phyloP scores from a whole-genome alignment of 2,329 filamentous ascomycete species.

The Botrytis deweyae region DNA sequence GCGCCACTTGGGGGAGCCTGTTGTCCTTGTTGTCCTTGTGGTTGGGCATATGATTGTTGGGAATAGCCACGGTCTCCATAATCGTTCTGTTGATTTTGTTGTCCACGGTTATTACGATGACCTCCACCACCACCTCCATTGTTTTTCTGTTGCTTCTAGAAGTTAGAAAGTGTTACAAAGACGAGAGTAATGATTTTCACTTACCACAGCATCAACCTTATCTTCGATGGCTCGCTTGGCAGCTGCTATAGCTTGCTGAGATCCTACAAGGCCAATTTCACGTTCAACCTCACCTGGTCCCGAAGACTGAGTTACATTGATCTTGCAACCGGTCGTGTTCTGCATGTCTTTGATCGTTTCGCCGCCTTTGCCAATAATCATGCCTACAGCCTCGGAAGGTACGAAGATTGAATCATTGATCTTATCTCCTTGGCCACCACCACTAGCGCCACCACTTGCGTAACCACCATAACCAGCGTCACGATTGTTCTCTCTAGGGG shows the following conservation, averaged over 20 bases:
- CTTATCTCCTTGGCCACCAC: slow-evolving; percentile 57
- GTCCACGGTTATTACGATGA: slow-evolving; percentile 43
- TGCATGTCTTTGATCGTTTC: slow-evolving; percentile 96
- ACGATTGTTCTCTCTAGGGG: slow-evolving; percentile 48
- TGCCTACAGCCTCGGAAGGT: slow-evolving; percentile 86
- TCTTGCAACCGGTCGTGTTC: slow-evolving; percentile 83
- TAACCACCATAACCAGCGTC: slow-evolving; percentile 46
- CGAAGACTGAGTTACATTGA: slow-evolving; percentile 83
- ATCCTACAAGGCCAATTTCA: slow-evolving; percentile 83
- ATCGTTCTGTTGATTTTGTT: slow-evolving; percentile 52
- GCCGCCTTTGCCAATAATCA: slow-evolving; percentile 94
- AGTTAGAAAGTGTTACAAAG: slow-evolving; percentile 25
- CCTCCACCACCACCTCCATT: slow-evolving; percentile 48
- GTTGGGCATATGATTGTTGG: slow-evolving; percentile 47
- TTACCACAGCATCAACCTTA: slow-evolving; percentile 85
- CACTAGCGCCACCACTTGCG: slow-evolving; percentile 43
- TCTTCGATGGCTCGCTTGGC: slow-evolving; percentile 87
- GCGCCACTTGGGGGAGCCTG: slow-evolving; percentile 48
- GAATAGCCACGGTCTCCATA: slow-evolving; percentile 53
- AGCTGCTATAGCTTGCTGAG: slow-evolving; percentile 70
- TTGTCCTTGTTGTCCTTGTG: slow-evolving; percentile 45
- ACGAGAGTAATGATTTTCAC: slow-evolving; percentile 40
- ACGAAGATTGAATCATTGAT: slow-evolving; percentile 81
- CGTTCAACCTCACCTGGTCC: slow-evolving; percentile 76
- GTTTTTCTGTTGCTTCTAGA: slow-evolving; percentile 51